A percentile compares a stretch with the other conserved stretches of the same genome.
Conservation (phyloP, 768 basidiomycete genomes). For the Boletus bicolor region DNA sequence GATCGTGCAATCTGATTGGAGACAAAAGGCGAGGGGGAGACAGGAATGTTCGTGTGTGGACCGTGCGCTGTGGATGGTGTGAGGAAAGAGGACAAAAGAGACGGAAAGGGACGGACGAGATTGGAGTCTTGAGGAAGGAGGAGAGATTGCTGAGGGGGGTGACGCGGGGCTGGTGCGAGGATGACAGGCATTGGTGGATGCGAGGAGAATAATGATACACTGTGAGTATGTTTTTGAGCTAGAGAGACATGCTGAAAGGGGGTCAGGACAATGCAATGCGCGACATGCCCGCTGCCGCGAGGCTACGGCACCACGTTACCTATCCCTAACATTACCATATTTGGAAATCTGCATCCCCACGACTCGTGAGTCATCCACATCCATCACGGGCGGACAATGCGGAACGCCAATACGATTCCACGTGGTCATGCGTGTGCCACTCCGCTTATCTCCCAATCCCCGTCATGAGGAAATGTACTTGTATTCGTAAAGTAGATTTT, state of each 20-base stretch:
- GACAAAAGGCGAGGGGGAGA: conserved; percentile 37
- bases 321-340: conserved; percentile 13
- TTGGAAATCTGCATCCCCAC: conserved; percentile 11
- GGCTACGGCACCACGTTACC: conserved; percentile 12
- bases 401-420: conserved; percentile 13
- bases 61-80: conserved; percentile 19
- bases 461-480: neutral
- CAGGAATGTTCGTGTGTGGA: conserved; percentile 18
- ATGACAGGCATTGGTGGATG: conserved; percentile 38
- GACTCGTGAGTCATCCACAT: neutral
- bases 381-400: conserved; percentile 24
- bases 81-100: conserved; percentile 5
- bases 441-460: neutral
- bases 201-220: conserved; percentile 31
- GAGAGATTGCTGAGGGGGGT: conserved; percentile 20
- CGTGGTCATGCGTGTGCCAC: neutral
- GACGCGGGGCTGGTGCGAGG: conserved; percentile 39
- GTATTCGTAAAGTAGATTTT: conserved; percentile 15
- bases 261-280: conserved; percentile 21
- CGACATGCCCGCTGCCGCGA: conserved; percentile 20
- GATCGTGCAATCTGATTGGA: conserved; percentile 36
- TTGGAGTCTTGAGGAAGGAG: conserved; percentile 9
- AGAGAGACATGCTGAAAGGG: conserved; percentile 31
- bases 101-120: conserved; percentile 6
- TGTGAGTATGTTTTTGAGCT: conserved; percentile 14